These are phyloP conservation scores for Suillus bovinus DNA, from an alignment of 768 basidiomycete genomes.

Conservation along the genomic window DNA sequence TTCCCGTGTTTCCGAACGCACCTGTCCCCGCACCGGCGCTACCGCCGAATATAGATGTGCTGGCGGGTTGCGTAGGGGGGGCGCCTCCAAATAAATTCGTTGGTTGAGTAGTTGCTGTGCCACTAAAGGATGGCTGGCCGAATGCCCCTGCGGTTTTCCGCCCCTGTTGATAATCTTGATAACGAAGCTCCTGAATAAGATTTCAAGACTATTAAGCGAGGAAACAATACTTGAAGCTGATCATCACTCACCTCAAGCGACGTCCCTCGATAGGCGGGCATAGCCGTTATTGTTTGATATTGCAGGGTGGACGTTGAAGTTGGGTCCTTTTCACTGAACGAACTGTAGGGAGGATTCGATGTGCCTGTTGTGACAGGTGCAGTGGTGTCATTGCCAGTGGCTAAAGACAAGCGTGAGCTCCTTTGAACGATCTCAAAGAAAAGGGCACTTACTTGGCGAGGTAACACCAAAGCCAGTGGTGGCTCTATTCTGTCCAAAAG, in stretches of 20 bases:
- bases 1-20: slow-evolving; percentile 22
- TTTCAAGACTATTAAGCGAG: background rate
- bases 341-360: slow-evolving; percentile 60
- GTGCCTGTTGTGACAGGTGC: slow-evolving; percentile 65
- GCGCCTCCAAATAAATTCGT: slow-evolving; percentile 28
- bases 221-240: slow-evolving; percentile 15
- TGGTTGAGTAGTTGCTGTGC: slow-evolving; percentile 26
- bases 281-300: slow-evolving; percentile 82
- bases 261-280: slow-evolving; percentile 73
- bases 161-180: slow-evolving; percentile 75
- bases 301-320: slow-evolving; percentile 49
- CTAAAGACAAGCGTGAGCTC: slow-evolving; percentile 24
- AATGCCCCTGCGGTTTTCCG: slow-evolving; percentile 73
- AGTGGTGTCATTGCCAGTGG: slow-evolving; percentile 31
- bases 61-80: slow-evolving; percentile 25
- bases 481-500: slow-evolving; percentile 59
- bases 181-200: slow-evolving; percentile 59
- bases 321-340: slow-evolving; percentile 67
- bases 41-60: slow-evolving; percentile 33
- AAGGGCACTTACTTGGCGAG: slow-evolving; percentile 32
- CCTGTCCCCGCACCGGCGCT: slow-evolving; percentile 14
- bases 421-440: slow-evolving; percentile 6
- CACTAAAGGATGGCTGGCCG: slow-evolving; percentile 41
- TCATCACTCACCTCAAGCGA: slow-evolving; percentile 66
- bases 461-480: slow-evolving; percentile 45